A percentile compares a stretch with the other conserved stretches of the same genome.
Conservation (phyloP, 2,329 filamentous ascomycete genomes). For the Fusarium continuum region DNA sequence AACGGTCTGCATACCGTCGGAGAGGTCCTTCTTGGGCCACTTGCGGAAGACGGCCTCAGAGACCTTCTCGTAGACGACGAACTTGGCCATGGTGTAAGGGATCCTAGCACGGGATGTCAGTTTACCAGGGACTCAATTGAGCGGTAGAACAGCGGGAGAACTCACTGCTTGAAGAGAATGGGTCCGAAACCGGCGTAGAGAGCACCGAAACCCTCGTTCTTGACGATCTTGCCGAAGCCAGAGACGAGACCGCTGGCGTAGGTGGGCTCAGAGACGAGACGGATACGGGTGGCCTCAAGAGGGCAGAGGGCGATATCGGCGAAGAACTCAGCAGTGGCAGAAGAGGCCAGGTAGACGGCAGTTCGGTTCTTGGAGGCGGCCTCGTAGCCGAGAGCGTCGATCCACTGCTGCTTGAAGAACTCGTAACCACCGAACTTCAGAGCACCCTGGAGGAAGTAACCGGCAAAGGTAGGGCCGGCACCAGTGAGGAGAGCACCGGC, state of each 20-base stretch:
- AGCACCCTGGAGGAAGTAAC: conserved; percentile 94
- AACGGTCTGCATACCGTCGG: conserved; percentile 75
- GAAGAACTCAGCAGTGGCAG: conserved; percentile 73
- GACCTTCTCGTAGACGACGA: conserved; percentile 93
- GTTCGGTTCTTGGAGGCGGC: conserved; percentile 81
- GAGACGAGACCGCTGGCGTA: conserved; percentile 82
- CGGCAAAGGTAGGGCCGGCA: conserved; percentile 84
- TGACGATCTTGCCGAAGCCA: conserved; percentile 85
- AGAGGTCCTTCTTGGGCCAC: conserved; percentile 76
- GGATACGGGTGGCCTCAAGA: conserved; percentile 92
- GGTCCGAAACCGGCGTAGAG: conserved; percentile 94
- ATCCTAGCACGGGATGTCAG: conserved; percentile 63
- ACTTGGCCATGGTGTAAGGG: conserved; percentile 95
- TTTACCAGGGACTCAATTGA: not conserved
- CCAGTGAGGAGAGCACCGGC: conserved; percentile 86
- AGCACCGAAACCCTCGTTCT: conserved; percentile 82
- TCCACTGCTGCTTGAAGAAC: conserved; percentile 93
- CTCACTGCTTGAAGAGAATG: conserved; percentile 71
- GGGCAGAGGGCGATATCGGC: conserved; percentile 88
- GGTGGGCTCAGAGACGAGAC: conserved; percentile 87
- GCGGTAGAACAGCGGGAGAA: conserved; percentile 1
- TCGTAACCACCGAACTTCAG: conserved; percentile 97
- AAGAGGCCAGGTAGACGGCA: conserved; percentile 79
- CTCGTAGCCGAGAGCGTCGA: conserved; percentile 82
- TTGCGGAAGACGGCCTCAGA: conserved; percentile 74